Evolutionary conservation across 208 protist species (phyloP), one percentile per base, ranked within the genome.

Genomic region (Wallacemonas sp.): DNA sequence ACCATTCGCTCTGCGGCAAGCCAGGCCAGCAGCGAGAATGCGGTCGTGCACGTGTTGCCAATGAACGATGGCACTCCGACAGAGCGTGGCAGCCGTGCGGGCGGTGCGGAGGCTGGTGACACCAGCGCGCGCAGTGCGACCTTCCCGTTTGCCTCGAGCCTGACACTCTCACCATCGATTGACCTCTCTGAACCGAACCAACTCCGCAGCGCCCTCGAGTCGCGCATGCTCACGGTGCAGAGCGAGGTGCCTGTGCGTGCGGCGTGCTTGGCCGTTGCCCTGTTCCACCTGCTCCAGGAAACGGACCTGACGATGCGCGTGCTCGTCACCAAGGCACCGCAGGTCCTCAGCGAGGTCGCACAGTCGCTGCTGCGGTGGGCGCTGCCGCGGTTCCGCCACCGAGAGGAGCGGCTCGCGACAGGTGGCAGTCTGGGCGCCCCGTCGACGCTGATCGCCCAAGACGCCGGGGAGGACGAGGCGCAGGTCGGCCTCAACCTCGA

Each of bases 271-370:
- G 44, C 78, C 23, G 27, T 85, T 21, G 60, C 66, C 39, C 75
- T 92, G 46, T 80, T 78, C 65, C 70, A 84, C 27, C 78, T 83
- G 49, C 73, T 82, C 58, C 76, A 79, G 36, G 55, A 76, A 24
- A 26, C 32, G 24, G 39, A 70, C 24, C 49, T 79, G 23, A 76
- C 84, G 39, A 61, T 91, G 24, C 70, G 70, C 39, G 74, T 70
- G 26, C 46, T 83, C 33, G 60, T 83, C 16, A 52, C 70, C 48
- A 71, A 80, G 46, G 47, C 61, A 12, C 74, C 76, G 1, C 26
- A 78, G 23, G 56, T 86, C 54, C 32, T 92, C 23, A 48, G 60
- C 26, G 0, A 66, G 12, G 34, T 88, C 4, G 69, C 79, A 0
- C 29, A 52, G 1, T 6, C 33, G 36, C 47, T 84, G 57, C 29